Evolutionary conservation across 2,329 filamentous ascomycete genomes (phyloP), one percentile per base, ranked within the genome.

Genomic region (Bimuria novae-zelandiae): DNA sequence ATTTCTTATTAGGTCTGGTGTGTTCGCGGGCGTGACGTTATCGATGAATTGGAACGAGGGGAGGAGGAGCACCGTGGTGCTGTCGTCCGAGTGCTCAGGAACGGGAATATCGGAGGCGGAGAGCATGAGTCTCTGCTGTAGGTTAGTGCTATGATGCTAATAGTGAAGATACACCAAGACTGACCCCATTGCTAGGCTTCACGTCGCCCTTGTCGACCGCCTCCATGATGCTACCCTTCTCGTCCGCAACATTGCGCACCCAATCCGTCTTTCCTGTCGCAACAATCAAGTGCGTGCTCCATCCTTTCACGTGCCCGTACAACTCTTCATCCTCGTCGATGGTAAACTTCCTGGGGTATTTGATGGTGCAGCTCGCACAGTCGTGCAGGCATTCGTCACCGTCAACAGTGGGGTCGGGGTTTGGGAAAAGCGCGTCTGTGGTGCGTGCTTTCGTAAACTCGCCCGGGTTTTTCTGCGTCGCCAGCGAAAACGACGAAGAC

Each of bases 221-320:
- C 67, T 81, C 77, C 80, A 84, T 84, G 48, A 84, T 73, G 52
- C 79, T 83, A 41, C 79, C 82, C 62, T 89, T 87, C 79, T 97
- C 94, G 69, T 97, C 89, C 51, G 70, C 67, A 4, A 96, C 90
- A 77, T 96, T 89, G 55, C 90, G 79, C 68, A 93, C 89, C 94
- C 94, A 99, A 75, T 99, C 94, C 22, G 87, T 83, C 83, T 97
- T 96, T 56, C 92, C 90, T n/a, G 94, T 99, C 21, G 91, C 94
- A 14, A 97, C 91, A 27, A 99, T 79, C 56, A 96, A 71, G 75
- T 99, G 94, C 17, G 92, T 94, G 67, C 85, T 87, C 89, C 91
- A 97, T 30, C 86, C 90, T 68, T 91, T 89, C 57, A 97, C 84
- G 54, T 89, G 81, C 0, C 93, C 94, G 70, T 95, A 97, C 43